phyloP scores from a whole-genome alignment of 768 basidiomycete species.

The Gelatoporia subvermispora region DNA sequence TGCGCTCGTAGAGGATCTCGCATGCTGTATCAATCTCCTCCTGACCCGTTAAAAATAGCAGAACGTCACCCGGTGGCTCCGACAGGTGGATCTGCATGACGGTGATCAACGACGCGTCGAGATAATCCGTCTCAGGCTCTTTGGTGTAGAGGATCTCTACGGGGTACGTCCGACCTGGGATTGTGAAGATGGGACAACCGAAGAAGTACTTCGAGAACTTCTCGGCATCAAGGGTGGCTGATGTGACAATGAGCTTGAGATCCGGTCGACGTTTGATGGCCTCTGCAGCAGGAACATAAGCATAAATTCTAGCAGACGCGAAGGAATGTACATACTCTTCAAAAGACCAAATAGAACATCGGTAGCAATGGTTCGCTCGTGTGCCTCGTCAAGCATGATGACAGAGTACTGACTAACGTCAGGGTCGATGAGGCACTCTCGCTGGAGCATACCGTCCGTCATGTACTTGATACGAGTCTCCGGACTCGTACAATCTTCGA shows the following conservation, averaged over 20 bases:
- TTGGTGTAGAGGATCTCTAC: slow-evolving; percentile 99
- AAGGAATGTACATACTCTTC: slow-evolving; percentile 61
- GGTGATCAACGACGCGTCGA: slow-evolving; percentile 96
- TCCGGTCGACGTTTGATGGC: slow-evolving; percentile 92
- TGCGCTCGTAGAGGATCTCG: slow-evolving; percentile 95
- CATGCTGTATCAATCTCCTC: slow-evolving; percentile 98
- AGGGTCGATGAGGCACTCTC: slow-evolving; percentile 95
- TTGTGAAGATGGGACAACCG: slow-evolving; percentile 98
- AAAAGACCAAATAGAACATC: slow-evolving; percentile 95
- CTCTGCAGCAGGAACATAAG: slow-evolving; percentile 48
- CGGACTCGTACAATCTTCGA: slow-evolving; percentile 98
- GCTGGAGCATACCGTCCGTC: slow-evolving; percentile 99
- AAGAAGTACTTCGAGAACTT: slow-evolving; percentile 99
- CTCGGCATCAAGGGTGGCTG: slow-evolving; percentile 97
- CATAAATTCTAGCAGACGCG: not conserved
- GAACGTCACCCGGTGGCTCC: slow-evolving; percentile 93
- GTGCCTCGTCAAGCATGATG: slow-evolving; percentile 98
- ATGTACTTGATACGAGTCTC: slow-evolving; percentile 99
- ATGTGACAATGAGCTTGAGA: slow-evolving; percentile 96
- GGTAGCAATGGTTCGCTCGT: slow-evolving; percentile 97
- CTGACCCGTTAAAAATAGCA: slow-evolving; percentile 97
- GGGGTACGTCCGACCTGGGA: slow-evolving; percentile 98
- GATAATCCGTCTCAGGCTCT: slow-evolving; percentile 95
- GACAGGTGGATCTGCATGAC: slow-evolving; percentile 99
- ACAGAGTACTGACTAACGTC: slow-evolving; percentile 90